Evolutionary conservation across 192 early-diverging fungal genomes (phyloP).

Genomic region (Mortierella antarctica): DNA sequence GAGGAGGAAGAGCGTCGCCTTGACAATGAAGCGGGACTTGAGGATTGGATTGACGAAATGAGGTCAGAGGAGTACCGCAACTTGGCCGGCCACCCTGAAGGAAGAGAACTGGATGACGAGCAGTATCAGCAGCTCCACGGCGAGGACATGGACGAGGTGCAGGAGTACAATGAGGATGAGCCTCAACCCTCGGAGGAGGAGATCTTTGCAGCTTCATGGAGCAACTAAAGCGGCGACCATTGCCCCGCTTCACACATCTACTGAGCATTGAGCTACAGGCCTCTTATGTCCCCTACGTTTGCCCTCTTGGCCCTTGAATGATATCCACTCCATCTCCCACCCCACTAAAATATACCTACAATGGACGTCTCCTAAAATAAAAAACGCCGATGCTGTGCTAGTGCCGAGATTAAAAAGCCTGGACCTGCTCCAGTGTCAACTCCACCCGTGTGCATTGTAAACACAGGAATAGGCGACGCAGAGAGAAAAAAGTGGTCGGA

Average conservation of each 20-base stretch:
- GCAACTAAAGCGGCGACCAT: not conserved
- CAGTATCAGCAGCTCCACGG: conserved; percentile 1
- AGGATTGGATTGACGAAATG: conserved; percentile 47
- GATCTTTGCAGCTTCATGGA: conserved; percentile 42
- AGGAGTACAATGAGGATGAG: conserved; percentile 20
- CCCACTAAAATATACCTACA: no score
- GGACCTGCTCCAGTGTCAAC: no score
- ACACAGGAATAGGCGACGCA: no score
- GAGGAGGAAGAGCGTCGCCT: conserved; percentile 27
- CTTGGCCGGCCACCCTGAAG: conserved; percentile 22
- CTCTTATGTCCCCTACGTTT: no score
- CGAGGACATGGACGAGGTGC: not conserved
- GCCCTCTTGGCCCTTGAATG: no score
- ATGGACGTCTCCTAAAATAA: no score
- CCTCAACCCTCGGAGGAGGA: conserved; percentile 41
- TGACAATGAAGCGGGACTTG: conserved; percentile 30
- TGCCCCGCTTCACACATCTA: not conserved
- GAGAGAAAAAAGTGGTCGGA: no score
- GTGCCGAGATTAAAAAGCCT: no score
- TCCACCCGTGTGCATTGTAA: no score
- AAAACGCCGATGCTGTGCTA: no score
- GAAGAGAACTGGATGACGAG: not conserved
- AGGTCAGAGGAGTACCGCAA: conserved; percentile 40
- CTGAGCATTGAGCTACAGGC: no score
- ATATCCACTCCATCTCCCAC: no score